These are phyloP conservation scores for Nitzschia inconspicua DNA, from an alignment of 108 stramenopile genomes.

Conservation along the genomic window DNA sequence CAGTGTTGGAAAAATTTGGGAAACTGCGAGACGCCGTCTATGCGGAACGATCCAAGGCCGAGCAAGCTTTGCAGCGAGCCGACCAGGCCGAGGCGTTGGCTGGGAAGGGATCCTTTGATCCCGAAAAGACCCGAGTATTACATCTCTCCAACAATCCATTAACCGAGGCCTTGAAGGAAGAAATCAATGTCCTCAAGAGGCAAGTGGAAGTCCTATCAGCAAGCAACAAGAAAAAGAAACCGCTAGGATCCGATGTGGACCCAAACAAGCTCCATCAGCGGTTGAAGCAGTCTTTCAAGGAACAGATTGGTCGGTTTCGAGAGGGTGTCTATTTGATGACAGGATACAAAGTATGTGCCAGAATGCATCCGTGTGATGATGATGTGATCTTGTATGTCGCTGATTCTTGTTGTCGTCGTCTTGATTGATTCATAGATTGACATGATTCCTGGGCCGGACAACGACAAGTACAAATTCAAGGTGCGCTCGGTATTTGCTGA, in stretches of 20 bases:
- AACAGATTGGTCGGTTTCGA: slow-evolving; percentile 86
- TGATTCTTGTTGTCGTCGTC: slow-evolving; percentile 38
- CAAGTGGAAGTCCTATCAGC: slow-evolving; percentile 44
- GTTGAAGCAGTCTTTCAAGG: slow-evolving; percentile 87
- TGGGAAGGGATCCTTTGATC: slow-evolving; percentile 86
- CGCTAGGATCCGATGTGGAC: slow-evolving; percentile 47
- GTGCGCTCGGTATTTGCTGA: slow-evolving; percentile 94
- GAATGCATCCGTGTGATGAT: slow-evolving; percentile 25
- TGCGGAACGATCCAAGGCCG: slow-evolving; percentile 72
- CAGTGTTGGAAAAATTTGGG: slow-evolving; percentile 71
- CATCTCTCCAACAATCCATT: slow-evolving; percentile 78
- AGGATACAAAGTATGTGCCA: slow-evolving; percentile 60
- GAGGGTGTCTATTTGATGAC: slow-evolving; percentile 93
- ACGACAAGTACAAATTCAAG: slow-evolving; percentile 65
- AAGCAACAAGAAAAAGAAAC: background rate
- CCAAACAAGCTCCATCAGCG: slow-evolving; percentile 85
- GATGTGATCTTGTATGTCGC: background rate
- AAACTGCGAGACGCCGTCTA: slow-evolving; percentile 71
- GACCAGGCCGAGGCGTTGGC: slow-evolving; percentile 68
- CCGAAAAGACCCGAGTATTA: slow-evolving; percentile 66
- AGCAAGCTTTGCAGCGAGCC: slow-evolving; percentile 63
- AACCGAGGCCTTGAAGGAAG: slow-evolving; percentile 57
- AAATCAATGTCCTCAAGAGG: slow-evolving; percentile 54
- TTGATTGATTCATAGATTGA: slow-evolving; percentile 63
- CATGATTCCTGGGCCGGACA: slow-evolving; percentile 72